phyloP scores from a whole-genome alignment of 805 yeast species.

The Kluyveromyces aestuarii region DNA sequence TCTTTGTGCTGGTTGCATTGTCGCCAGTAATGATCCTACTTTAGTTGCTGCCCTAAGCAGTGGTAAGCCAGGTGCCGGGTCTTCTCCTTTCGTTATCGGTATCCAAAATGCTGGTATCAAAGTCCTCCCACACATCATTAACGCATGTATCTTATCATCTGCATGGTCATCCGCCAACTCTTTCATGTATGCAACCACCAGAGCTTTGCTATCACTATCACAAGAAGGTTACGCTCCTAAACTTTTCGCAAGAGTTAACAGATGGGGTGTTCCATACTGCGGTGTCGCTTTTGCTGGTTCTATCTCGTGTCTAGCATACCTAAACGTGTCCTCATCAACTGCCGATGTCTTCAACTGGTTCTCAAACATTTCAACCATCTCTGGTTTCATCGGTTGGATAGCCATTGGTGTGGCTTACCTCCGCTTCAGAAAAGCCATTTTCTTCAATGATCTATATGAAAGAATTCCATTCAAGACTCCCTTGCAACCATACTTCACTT shows the following conservation, averaged over 20 bases:
- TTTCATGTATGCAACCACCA: constrained; percentile 45
- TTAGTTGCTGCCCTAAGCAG: constrained; percentile 39
- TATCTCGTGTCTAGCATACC: constrained; percentile 40
- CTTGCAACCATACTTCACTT: constrained; percentile 51
- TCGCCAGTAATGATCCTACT: constrained; percentile 41
- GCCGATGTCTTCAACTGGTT: constrained; percentile 54
- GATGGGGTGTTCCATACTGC: constrained; percentile 47
- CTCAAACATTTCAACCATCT: constrained; percentile 53
- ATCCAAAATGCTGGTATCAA: constrained; percentile 53
- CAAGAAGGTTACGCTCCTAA: constrained; percentile 44
- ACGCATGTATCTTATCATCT: constrained; percentile 52
- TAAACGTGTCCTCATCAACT: constrained; percentile 46
- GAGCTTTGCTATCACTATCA: constrained; percentile 38
- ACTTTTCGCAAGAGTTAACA: constrained; percentile 38
- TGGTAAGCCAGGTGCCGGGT: constrained; percentile 49
- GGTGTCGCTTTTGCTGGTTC: constrained; percentile 11
- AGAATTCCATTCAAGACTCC: constrained; percentile 50
- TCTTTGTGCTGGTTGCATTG: constrained; percentile 51
- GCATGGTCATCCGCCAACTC: constrained; percentile 43
- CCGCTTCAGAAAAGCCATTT: constrained; percentile 58
- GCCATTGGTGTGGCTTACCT: constrained; percentile 43
- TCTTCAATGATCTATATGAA: constrained; percentile 41
- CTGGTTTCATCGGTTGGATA: constrained; percentile 61
- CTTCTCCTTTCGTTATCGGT: constrained; percentile 60
- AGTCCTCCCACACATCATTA: constrained; percentile 51